Percentiles rank a stretch among this genome's conserved stretches.
phyloP scores from a whole-genome alignment of 768 basidiomycete species.

The Lactifluus subvellereus region DNA sequence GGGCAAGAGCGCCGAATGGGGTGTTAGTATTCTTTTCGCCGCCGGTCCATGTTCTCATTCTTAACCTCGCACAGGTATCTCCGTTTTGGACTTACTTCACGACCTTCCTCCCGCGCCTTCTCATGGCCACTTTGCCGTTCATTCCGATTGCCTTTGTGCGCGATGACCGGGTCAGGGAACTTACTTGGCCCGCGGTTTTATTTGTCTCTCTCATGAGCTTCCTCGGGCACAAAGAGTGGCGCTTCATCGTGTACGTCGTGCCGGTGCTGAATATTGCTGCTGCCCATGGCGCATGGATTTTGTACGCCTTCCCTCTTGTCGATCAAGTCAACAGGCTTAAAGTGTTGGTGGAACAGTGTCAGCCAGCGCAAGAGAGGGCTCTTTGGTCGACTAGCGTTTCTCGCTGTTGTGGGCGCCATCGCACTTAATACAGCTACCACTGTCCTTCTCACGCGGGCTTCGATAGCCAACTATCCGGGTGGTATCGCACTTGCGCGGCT shows the following conservation, averaged over 20 bases:
- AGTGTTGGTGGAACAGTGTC: constrained; percentile 32
- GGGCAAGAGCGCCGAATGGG: constrained; percentile 90
- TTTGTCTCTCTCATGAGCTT: constrained; percentile 64
- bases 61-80: constrained; percentile 46
- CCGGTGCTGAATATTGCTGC: constrained; percentile 79
- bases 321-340: background rate
- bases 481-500: constrained; percentile 63
- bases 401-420: constrained; percentile 45
- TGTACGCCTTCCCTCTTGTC: constrained; percentile 44
- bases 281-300: constrained; percentile 52
- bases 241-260: constrained; percentile 86
- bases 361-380: constrained; percentile 44
- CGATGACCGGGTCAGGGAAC: constrained; percentile 45
- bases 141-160: constrained; percentile 45
- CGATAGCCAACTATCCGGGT: constrained; percentile 83
- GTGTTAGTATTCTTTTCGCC: constrained; percentile 47
- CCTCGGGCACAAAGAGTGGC: constrained; percentile 95
- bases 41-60: background rate
- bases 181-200: constrained; percentile 45
- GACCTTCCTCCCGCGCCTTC: constrained; percentile 67
- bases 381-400: constrained; percentile 41
- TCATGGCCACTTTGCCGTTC: constrained; percentile 59
- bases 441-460: constrained; percentile 47
- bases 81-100: constrained; percentile 64
- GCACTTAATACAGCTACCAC: constrained; percentile 50